Evolutionary conservation across 1,284 basidiomycete genomes (phyloP), one percentile per base, ranked within the genome.

Genomic region (Pseudozyma hubeiensis): DNA sequence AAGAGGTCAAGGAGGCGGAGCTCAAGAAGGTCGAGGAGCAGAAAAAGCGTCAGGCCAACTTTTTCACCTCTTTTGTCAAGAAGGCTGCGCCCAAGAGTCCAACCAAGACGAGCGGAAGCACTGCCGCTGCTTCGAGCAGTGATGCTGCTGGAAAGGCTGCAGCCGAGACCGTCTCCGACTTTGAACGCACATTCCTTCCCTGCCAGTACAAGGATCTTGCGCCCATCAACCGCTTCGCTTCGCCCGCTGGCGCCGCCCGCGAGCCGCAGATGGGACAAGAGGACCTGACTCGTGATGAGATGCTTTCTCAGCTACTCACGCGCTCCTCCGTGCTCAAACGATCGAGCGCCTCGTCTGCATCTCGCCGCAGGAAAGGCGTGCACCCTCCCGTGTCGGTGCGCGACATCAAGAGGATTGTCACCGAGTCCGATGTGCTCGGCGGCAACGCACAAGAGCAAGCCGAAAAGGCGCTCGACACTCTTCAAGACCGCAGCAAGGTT

Each of bases 1-100:
- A 79, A 46, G 79, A 79, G 53, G 77, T 63, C 24, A 82, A 75
- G 48, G 77, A 73, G 72, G 78, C 71, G 0, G 76, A 80, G 52
- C 56, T 52, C 11, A 70, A 90, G 71, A 90, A 89, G 66, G 84
- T 83, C 41, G 87, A 88, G 5, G 64, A 77, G 54, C 51, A 47
- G 13, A 74, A 74, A 50, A 64, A 75, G 55, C 70, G 72, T 37
- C 64, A 75, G 11, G 78, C 68, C 44, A 79, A 62, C 45, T 71
- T 82, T 39, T 72, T 84, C 51, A 79, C 73, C 7, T 71, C 74
- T 7, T 82, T 84, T 51, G 66, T 84, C 46, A 74, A 79, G 59
- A 78, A 78, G 43, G 68, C 78, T 0, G 41, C 56, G 1, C 50
- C 65, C 7, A 66, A 64, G 51, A 65, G 64, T 50, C 58, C 66